Evolutionary conservation across 345 rosid species (phyloP), one percentile per base, ranked within the genome.

Genomic region (Euphorbia tirucalli): DNA sequence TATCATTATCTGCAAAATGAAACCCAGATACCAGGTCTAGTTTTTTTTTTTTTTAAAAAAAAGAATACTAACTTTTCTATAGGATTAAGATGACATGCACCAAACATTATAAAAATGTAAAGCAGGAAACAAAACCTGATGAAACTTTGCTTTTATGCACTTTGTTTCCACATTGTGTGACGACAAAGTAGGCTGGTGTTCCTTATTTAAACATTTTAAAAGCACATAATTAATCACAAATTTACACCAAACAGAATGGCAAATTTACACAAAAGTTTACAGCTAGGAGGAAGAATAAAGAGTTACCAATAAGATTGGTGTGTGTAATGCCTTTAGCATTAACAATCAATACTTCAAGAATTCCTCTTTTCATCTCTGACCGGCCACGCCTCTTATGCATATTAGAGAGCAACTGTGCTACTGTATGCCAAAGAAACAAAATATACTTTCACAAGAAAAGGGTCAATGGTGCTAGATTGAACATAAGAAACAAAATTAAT

Each of bases 301-400:
- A 63, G 52, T 69, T 80, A 94, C 98, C 92, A 11, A 89, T 31
- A 49, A 86, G 68, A 83, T 87, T 89, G 16, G 89, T 88, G 70
- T 81, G 97, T 55, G 75, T 79, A 60, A 92, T 90, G 83, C 92
- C 98, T 78, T 83, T 59, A 39, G 98, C 97, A 74, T 89, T 79
- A 61, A 92, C 95, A 28, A 94, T 86, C 80, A 94, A 71, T 31
- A 90, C 92, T 83, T 92, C 92, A 62, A 94, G 88, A 24, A 60
- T 76, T 77, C 93, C 96, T 70, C 77, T 85, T 72, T 81, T 77
- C 94, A 84, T 90, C 32, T 41, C 67, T 50, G 31, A 44, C 52
- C 56, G 61, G 64, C 11, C 30, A 61, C 21, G 15, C 41, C 16
- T 24, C 8, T 21, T 35, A 57, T 24, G 49, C 3, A 35, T 46